These are phyloP conservation scores for Hawksworthiomyces lignivorus DNA, from an alignment of 2,329 filamentous ascomycete genomes.

Conservation along the genomic window DNA sequence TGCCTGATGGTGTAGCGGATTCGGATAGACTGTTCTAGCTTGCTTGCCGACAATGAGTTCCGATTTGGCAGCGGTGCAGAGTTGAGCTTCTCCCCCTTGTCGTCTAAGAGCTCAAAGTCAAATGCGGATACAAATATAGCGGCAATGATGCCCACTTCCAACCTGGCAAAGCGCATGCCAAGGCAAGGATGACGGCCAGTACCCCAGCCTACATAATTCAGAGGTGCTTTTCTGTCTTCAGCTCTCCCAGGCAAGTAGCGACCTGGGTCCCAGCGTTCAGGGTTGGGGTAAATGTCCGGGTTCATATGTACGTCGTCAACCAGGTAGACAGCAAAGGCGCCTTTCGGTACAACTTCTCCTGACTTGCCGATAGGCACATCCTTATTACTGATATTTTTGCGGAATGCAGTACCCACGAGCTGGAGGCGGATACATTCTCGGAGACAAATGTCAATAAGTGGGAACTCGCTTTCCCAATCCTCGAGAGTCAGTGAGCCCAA, in stretches of 20 bases:
- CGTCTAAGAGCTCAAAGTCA: slow-evolving; percentile 36
- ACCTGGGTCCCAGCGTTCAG: slow-evolving; percentile 40
- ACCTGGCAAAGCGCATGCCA: slow-evolving; percentile 38
- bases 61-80: slow-evolving; percentile 26
- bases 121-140: slow-evolving; percentile 43
- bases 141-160: slow-evolving; percentile 42
- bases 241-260: slow-evolving; percentile 38
- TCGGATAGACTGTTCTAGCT: slow-evolving; percentile 27
- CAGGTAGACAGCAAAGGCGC: slow-evolving; percentile 37
- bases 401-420: slow-evolving; percentile 38
- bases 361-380: slow-evolving; percentile 31
- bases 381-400: slow-evolving; percentile 40
- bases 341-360: slow-evolving; percentile 39
- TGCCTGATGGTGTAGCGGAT: slow-evolving; percentile 26
- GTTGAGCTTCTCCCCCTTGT: slow-evolving; percentile 24
- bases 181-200: slow-evolving; percentile 27
- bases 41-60: slow-evolving; percentile 30
- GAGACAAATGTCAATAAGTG: slow-evolving; percentile 42
- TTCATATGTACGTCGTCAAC: slow-evolving; percentile 42
- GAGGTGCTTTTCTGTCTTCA: slow-evolving; percentile 31
- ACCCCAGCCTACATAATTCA: slow-evolving; percentile 29
- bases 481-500: slow-evolving; percentile 39
- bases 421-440: slow-evolving; percentile 47
- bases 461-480: slow-evolving; percentile 49
- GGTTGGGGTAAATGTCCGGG: slow-evolving; percentile 39